Percentiles rank a stretch among this genome's conserved stretches.
phyloP scores from a whole-genome alignment of 495 filamentous ascomycete genomes.

The Umbilicaria muhlenbergii region DNA sequence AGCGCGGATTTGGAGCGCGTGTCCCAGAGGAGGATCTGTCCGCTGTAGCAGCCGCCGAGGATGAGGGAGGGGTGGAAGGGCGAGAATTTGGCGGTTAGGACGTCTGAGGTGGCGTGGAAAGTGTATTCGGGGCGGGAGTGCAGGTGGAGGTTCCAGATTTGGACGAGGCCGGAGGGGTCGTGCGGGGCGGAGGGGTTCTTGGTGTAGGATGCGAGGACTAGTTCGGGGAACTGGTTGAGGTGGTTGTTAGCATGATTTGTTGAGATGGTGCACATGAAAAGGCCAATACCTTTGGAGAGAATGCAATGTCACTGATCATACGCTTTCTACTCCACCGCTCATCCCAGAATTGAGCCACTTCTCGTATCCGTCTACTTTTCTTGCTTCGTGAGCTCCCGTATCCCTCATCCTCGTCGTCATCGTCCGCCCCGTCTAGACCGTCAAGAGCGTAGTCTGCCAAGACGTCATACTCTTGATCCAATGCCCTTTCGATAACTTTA shows the following conservation, averaged over 20 bases:
- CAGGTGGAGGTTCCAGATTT: constrained; percentile 93
- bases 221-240: constrained; percentile 55
- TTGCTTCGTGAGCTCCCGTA: constrained; percentile 45
- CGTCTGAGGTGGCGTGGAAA: constrained; percentile 91
- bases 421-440: constrained; percentile 47
- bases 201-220: constrained; percentile 86
- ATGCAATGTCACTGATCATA: constrained; percentile 85
- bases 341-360: constrained; percentile 84
- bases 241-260: constrained; percentile 12
- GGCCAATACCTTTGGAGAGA: constrained; percentile 63
- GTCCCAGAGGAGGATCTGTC: constrained; percentile 97
- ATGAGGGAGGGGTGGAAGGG: constrained; percentile 94
- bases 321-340: constrained; percentile 94
- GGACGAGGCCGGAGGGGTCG: constrained; percentile 85
- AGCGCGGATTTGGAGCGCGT: constrained; percentile 55
- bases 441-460: constrained; percentile 84
- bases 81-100: constrained; percentile 89
- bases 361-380: constrained; percentile 64
- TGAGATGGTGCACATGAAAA: not conserved
- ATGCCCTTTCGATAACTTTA: constrained; percentile 90
- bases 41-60: constrained; percentile 86
- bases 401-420: constrained; percentile 68
- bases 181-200: constrained; percentile 92
- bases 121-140: constrained; percentile 89
- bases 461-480: constrained; percentile 90